Base-by-base conservation (phyloP, 2,329 filamentous ascomycete genomes). In the Aspergillus fumigatiaffinis region DNA sequence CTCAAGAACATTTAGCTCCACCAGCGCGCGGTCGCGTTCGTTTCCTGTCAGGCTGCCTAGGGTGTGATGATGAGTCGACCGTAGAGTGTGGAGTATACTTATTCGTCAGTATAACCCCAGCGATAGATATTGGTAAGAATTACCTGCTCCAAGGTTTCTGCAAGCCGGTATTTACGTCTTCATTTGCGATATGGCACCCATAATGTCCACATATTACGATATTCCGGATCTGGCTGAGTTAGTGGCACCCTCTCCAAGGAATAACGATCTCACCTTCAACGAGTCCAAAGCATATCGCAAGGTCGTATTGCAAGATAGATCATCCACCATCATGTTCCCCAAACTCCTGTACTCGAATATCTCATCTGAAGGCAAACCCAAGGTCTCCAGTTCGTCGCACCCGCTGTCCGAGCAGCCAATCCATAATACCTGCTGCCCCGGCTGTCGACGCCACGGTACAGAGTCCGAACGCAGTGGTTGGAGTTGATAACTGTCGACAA, bases 121-220 rank as follows among this genome's bases (percentile, higher is more conserved):
- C 8, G 7, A 20, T 29, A 47, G 8, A 3, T 4, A n/a, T n/a
- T 6, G 2, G 28, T 3, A 21, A n/a, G 9, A 20, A 12, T 48
- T 58, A 61, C 64, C 61, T 61, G 47, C 42, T 54, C 64, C 64
- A 66, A 12, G 61, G 63, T 10, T 54, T 61, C 28, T 54, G 49
- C 32, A 66, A 25, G 1, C 61, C 62, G 4, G 59, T 38, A 35
- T 61, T 57, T 17, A 58, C 60, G 3, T 47, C 41, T 9, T 57
- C 41, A 47, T 53, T 57, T 12, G 65, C 61, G 48, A 63, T 63
- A 10, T 56, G 53, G 50, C 64, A 66, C 12, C 63, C 61, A 4
- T 65, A 65, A 53, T 66, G 63, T 1, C 63, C 64, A 32, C 64
- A 64, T 20, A 64, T 53, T n/a, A 64, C 55, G 7, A 66, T 65